phyloP scores from a whole-genome alignment of 164 flowering plant genomes.

The Taxillus chinensis region DNA sequence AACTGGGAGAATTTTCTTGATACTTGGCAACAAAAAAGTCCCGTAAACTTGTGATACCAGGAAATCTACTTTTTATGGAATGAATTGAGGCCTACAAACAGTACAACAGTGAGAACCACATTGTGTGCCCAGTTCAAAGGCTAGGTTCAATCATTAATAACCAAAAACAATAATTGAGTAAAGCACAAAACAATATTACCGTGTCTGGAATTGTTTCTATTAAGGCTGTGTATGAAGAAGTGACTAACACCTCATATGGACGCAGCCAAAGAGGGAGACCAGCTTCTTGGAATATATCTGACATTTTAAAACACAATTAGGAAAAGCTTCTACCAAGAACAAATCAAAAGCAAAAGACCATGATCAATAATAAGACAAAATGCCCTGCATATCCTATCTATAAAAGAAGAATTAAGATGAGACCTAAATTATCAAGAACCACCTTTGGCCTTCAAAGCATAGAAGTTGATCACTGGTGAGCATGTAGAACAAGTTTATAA shows the following conservation, averaged over 20 bases:
- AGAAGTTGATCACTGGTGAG: too few species aligned
- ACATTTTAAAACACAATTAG: constrained; percentile 9
- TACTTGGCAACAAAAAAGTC: constrained; percentile 89
- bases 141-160: neutral
- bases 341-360: constrained; percentile 1
- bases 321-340: constrained; percentile 4
- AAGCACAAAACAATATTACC: constrained; percentile 27
- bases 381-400: too few species aligned
- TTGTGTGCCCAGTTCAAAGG: too few species aligned
- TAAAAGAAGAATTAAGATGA: too few species aligned
- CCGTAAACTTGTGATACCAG: constrained; percentile 73
- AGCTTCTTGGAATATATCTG: constrained; percentile 99
- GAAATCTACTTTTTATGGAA: constrained; percentile 90
- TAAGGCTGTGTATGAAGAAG: constrained; percentile 97
- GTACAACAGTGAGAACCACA: neutral
- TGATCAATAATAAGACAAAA: neutral
- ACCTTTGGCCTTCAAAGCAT: too few species aligned
- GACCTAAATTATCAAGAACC: too few species aligned
- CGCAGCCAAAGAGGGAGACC: constrained; percentile 98
- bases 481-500: too few species aligned
- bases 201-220: constrained; percentile 99
- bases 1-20: constrained; percentile 84
- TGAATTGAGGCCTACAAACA: constrained; percentile 83
- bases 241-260: constrained; percentile 93
- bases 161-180: neutral